Base-by-base conservation (phyloP, 1,284 basidiomycete genomes). In the Microbotryum intermedium region DNA sequence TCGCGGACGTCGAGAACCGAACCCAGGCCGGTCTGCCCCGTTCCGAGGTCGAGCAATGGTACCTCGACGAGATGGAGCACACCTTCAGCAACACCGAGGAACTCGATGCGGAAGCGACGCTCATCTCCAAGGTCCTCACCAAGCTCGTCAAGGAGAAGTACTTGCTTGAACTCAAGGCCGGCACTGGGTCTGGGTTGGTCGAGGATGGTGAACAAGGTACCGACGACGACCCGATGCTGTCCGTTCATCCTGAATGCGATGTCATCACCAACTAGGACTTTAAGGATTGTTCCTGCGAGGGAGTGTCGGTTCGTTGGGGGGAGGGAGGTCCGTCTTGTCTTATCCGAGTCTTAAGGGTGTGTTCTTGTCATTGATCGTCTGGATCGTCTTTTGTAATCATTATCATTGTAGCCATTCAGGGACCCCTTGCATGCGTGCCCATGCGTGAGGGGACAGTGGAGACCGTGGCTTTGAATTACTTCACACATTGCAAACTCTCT, bases 31-130 rank as follows among this genome's bases (percentile, higher is more conserved):
- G 93, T 11, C 77, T 95, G 26, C 87, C 91, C 72, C 81, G 85
- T 53, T 88, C 93, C 65, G 91, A 93, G 71, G 80, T 99, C 50
- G 86, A 95, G 62, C 89, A 95, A 74, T 95, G 92, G 92, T 98
- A 97, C 74, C 81, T 98, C 55, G 92, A 98, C 77, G 78, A 83
- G 64, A 86, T 83, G 74, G 95, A 98, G 75, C 79, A 81, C 42
- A 86, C 91, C 66, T 79, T 97, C 51, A 83, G 87, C 64, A 84
- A 86, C 52, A 81, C 91, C 18, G 90, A 93, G 58, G 87, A 94
- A 72, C 77, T 95, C n/a, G 90, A 97, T 70, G 85, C 88, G 68
- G 90, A 98, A 77, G 87, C 85, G 70, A 87, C 90, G 74, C 78
- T 98, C 60, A 84, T 97, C 65, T 83, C 81, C 50, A 98, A 97